phyloP scores from a whole-genome alignment of 2,329 filamentous ascomycete genomes.

The Calonectria naviculata region DNA sequence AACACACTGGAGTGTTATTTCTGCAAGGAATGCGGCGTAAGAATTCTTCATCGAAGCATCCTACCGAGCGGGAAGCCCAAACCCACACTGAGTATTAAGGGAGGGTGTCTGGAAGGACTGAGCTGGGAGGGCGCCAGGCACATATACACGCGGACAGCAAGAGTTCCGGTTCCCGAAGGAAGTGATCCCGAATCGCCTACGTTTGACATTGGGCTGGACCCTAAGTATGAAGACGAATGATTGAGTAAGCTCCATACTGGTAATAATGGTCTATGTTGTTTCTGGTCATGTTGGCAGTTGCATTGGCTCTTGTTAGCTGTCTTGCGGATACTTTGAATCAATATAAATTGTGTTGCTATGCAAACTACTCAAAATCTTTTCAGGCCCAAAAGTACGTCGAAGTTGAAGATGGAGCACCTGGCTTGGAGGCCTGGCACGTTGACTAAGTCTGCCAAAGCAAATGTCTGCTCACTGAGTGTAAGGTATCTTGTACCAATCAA shows the following conservation, averaged over 20 bases:
- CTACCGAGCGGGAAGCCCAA: slow-evolving; percentile 50
- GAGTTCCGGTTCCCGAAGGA: slow-evolving; percentile 55
- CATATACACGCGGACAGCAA: slow-evolving; percentile 58
- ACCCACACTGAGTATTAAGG: slow-evolving; percentile 57
- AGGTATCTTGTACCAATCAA: no score
- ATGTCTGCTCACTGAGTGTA: no score
- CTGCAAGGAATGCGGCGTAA: slow-evolving; percentile 55
- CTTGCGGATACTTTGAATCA: no score
- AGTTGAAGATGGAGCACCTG: no score
- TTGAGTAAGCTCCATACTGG: not conserved
- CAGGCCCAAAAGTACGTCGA: no score
- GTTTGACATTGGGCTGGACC: not conserved
- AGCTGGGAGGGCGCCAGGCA: slow-evolving; percentile 53
- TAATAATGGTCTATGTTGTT: not conserved
- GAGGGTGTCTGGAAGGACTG: slow-evolving; percentile 55
- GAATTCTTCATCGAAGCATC: slow-evolving; percentile 57
- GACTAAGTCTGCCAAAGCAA: no score
- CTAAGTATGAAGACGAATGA: not conserved
- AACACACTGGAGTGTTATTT: slow-evolving; percentile 57
- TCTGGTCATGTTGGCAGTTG: no score
- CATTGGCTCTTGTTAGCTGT: no score
- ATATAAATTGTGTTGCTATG: no score
- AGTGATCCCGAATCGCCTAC: slow-evolving; percentile 36
- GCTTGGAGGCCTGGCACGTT: not conserved
- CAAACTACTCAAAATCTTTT: no score